A percentile compares a stretch with the other conserved stretches of the same genome.
These are phyloP conservation scores for Umbelopsis ramanniana DNA, from an alignment of 192 early-diverging fungal genomes.

Conservation along the genomic window DNA sequence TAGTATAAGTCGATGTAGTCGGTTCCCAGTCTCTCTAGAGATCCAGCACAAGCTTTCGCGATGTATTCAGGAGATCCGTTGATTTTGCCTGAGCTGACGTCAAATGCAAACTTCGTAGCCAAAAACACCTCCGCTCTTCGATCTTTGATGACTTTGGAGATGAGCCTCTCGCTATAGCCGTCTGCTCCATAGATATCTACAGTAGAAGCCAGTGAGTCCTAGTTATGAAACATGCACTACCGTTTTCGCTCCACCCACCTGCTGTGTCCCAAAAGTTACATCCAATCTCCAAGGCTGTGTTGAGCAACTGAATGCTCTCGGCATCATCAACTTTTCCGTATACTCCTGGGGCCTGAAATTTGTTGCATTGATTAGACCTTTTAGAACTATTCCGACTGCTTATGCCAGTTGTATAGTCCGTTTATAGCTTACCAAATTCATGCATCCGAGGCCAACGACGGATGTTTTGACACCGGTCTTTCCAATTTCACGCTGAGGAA, in stretches of 20 bases:
- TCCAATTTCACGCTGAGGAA: slow-evolving; percentile 32
- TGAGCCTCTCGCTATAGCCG: slow-evolving; percentile 59
- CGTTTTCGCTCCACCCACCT: background rate
- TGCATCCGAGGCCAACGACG: slow-evolving; percentile 46
- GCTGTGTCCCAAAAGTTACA: slow-evolving; percentile 64
- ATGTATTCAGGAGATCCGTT: slow-evolving; percentile 54
- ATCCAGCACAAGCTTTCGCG: slow-evolving; percentile 43
- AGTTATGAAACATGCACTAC: slow-evolving; percentile 35
- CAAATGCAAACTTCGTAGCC: slow-evolving; percentile 66
- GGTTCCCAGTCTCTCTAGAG: slow-evolving; percentile 57
- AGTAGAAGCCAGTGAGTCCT: slow-evolving; percentile 50
- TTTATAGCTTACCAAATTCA: slow-evolving; percentile 28
- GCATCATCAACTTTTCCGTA: slow-evolving; percentile 44
- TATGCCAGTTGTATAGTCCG: too few species aligned
- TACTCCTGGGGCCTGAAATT: too few species aligned
- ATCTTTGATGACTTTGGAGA: slow-evolving; percentile 53
- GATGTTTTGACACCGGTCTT: slow-evolving; percentile 41
- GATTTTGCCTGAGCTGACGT: background rate
- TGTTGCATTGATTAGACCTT: too few species aligned
- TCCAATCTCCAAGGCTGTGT: slow-evolving; percentile 55
- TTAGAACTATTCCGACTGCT: too few species aligned
- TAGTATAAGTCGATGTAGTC: slow-evolving; percentile 68
- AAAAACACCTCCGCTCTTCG: slow-evolving; percentile 59
- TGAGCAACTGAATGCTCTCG: slow-evolving; percentile 45
- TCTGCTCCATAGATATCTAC: slow-evolving; percentile 53